These are phyloP conservation scores for Sugiyamaella japonica DNA, from an alignment of 1,139 yeast genomes.

Conservation along the genomic window DNA sequence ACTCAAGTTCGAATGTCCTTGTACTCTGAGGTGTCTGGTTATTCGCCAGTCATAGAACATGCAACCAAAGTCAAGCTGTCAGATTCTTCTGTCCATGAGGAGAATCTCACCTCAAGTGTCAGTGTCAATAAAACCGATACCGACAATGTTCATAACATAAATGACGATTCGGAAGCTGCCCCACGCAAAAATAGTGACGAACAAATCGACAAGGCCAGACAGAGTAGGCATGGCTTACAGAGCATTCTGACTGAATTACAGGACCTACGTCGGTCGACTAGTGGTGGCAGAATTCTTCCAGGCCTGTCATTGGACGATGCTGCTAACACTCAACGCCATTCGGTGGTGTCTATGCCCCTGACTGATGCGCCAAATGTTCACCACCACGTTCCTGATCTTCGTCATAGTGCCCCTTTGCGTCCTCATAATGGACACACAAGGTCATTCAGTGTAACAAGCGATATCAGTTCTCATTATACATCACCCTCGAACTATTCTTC, in stretches of 20 bases:
- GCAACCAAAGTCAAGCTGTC: slow-evolving; percentile 28
- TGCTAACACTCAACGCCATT: background rate
- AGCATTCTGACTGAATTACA: slow-evolving; percentile 30
- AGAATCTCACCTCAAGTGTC: background rate
- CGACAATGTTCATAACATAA: slow-evolving; percentile 1
- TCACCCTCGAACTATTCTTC: slow-evolving; percentile 3
- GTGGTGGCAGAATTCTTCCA: slow-evolving; percentile 16
- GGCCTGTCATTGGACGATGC: background rate
- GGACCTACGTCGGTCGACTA: slow-evolving; percentile 28
- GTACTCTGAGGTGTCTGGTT: slow-evolving; percentile 26
- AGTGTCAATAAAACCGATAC: background rate
- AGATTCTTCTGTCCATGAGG: slow-evolving; percentile 14
- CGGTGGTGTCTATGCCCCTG: background rate
- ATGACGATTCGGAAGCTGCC: background rate
- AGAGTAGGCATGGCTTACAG: slow-evolving; percentile 30
- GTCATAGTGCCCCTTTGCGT: slow-evolving; percentile 5
- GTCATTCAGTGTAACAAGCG: slow-evolving; percentile 6
- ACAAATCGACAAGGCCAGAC: slow-evolving; percentile 28
- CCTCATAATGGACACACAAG: slow-evolving; percentile 12
- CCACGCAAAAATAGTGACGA: slow-evolving; percentile 11
- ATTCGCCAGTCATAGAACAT: slow-evolving; percentile 34
- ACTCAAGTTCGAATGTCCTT: slow-evolving; percentile 24
- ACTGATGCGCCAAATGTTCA: background rate
- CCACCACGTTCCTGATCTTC: slow-evolving; percentile 1
- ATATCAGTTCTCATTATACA: background rate